Evolutionary conservation across 768 basidiomycete species (phyloP), one percentile per base, ranked within the genome.

Genomic region (Pleurotus eryngii): DNA sequence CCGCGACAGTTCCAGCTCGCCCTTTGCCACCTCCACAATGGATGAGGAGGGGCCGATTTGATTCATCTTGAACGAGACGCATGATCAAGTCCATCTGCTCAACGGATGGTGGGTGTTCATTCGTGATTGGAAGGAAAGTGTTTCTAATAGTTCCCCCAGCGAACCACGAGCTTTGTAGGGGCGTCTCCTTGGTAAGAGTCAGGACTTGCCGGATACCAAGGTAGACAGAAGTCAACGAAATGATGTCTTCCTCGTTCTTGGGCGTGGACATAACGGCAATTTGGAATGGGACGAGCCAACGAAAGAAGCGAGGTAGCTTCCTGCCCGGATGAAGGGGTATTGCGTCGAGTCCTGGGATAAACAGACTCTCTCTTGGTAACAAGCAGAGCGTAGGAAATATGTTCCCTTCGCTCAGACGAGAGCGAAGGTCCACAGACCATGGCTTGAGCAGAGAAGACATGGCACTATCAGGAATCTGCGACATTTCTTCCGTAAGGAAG

Each of bases 21-120:
- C 84, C 84, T 59, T 83, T 84, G 2, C 84, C 85, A 5, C 83
- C 84, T 3, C 82, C 84, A 62, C 84, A 86, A 59, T 86, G 84
- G 2, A 86, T 70, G 12, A 86, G 68, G 6, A 83, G 60, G 0
- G 84, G 82, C 1, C 78, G 65, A 11, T 81, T 81, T 35, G 65
- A 62, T 12, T 70, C 67, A 56, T 82, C 77, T 4, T 74, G 69
- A 24, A 82, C 68, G 11, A 84, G 63, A 12, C 72, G 65, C 61
- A 84, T 71, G 59, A 84, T 70, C 48, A 82, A 61, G 63, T 84
- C 83, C 79, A 85, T 80, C 59, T 84, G 83, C 67, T 85, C 82
- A 54, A 84, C 72, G 0, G 80, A 80, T 4, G 84, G 84, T 3
- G 82, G 78, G 37, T 74, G 65, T 57, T 71, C 80, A 64, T 85